phyloP scores from a whole-genome alignment of 306 rosid species.

The Prunus salicina region DNA sequence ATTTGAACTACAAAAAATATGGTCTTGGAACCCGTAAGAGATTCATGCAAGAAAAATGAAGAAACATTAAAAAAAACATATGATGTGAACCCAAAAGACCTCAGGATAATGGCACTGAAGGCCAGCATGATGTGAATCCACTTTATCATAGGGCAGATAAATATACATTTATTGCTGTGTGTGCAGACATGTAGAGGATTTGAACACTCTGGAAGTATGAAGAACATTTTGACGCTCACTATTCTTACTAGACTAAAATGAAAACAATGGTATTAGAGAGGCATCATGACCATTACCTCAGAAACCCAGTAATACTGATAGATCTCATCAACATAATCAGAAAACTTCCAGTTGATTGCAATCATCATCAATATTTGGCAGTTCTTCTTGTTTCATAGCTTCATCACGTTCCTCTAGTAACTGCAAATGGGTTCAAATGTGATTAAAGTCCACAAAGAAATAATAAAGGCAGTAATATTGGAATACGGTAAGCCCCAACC shows the following conservation, averaged over 20 bases:
- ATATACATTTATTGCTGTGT: background rate
- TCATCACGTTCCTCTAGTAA: conserved; percentile 52
- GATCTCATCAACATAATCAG: conserved; percentile 80
- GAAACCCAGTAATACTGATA: conserved; percentile 78
- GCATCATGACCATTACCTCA: conserved; percentile 49
- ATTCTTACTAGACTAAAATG: background rate
- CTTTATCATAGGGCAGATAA: background rate
- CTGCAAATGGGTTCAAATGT: conserved; percentile 41
- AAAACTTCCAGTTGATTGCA: conserved; percentile 83
- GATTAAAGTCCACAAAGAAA: conserved; percentile 13
- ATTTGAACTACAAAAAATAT: background rate
- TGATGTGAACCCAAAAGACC: background rate
- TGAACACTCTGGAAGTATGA: background rate
- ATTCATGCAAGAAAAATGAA: background rate
- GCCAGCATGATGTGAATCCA: background rate
- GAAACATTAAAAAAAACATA: background rate
- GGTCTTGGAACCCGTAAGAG: background rate
- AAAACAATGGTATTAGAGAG: conserved; percentile 5
- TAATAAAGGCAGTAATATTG: conserved; percentile 9
- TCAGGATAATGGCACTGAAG: background rate
- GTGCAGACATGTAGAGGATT: no score
- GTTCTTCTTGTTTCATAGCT: conserved; percentile 40
- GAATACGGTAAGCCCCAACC: conserved; percentile 43
- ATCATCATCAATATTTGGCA: conserved; percentile 70
- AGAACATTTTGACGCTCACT: background rate